Evolutionary conservation across 306 rosid genomes (phyloP).

Genomic region (Cicer judaicum): DNA sequence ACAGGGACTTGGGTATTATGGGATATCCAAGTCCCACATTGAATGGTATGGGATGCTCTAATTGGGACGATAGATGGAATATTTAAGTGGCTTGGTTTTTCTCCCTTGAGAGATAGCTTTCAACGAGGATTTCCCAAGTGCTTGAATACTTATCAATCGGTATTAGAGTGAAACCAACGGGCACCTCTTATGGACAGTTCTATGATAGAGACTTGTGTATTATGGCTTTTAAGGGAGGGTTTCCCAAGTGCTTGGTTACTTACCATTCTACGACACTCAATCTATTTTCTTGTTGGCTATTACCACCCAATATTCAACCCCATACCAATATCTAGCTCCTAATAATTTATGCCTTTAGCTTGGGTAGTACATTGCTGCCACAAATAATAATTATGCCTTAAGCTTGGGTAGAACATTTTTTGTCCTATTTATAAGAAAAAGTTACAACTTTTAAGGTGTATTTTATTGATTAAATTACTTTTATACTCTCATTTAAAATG

Average conservation of each 20-base stretch:
- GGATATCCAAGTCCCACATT: not conserved
- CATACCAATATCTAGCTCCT: constrained; percentile 23
- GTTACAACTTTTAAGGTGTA: no score
- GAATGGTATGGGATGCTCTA: not conserved
- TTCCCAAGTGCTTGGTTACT: not conserved
- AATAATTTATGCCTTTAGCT: not conserved
- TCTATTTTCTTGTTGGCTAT: not conserved
- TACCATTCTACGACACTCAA: not conserved
- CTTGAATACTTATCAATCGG: not conserved
- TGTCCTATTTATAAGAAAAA: no score
- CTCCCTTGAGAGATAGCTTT: not conserved
- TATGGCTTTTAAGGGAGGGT: not conserved
- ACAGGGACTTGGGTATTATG: not conserved
- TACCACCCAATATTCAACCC: not conserved
- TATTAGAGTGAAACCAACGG: not conserved
- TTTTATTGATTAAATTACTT: no score
- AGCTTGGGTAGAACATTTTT: not conserved
- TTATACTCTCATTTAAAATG: no score
- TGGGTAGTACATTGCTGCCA: not conserved
- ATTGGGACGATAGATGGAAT: not conserved
- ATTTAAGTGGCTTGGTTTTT: not conserved
- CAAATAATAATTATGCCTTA: not conserved
- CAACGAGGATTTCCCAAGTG: not conserved
- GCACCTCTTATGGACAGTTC: not conserved
- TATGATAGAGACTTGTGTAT: no score